Evolutionary conservation across 1,284 basidiomycete species (phyloP), one percentile per base, ranked within the genome.

Genomic region (Coniferiporia sulphurascens): DNA sequence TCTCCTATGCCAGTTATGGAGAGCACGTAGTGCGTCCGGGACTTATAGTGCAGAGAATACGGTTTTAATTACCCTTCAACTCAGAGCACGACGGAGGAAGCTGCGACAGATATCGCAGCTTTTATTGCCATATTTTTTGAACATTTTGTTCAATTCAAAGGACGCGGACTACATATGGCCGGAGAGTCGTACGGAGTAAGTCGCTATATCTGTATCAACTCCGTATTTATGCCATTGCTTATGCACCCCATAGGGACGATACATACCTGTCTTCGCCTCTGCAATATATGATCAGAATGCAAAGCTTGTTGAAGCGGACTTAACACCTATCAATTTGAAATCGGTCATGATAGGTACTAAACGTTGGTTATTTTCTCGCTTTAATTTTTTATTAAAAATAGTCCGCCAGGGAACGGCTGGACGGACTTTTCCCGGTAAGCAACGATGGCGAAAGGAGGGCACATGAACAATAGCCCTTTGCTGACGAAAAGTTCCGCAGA

Each of bases 61-160:
- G 15, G 15, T 41, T 4, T 4, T 54, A 1, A 54, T 17, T 52
- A 32, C n/a, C 36, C 13, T 41, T 35, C 17, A n/a, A 9, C 8
- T 55, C 64, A 65, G 4, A 65, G 56, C 19, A 86, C 83, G 0
- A 87, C 88, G 0, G 87, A 91, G 69, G 82, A 86, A 36, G 88
- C 89, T 0, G 85, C 87, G 2, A 78, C 78, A 62, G 85, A 91
- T 69, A 73, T 90, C 21, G 76, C 85, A 52, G 85, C 87, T 0
- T 91, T 91, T 71, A 73, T 89, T 54, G 75, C 80, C 10, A 86
- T 90, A 60, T 90, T 89, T 72, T 89, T 89, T 64, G 84, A 90
- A 64, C 82, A 82, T 0, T 91, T 91, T 67, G 71, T 72, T 15
- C 79, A 87, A 63, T 87, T 86, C 67, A 66, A 79, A 46, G 85